phyloP scores from a whole-genome alignment of 257 asterid genomes.

The Nicotiana tomentosiformis region DNA sequence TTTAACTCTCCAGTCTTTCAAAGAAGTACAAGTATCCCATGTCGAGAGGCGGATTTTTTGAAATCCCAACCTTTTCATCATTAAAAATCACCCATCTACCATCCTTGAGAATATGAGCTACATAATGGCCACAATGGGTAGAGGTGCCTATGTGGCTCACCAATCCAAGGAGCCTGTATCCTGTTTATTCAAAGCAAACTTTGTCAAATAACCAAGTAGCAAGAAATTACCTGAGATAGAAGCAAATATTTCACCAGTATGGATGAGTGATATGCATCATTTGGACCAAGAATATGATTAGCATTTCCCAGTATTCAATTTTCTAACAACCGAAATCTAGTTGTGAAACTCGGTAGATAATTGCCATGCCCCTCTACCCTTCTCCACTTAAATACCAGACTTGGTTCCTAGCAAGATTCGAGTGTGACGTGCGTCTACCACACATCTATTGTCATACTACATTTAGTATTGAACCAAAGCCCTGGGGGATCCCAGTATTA shows the following conservation, averaged over 20 bases:
- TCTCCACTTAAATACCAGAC: no score
- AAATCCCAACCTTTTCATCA: slow-evolving; percentile 82
- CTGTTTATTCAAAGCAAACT: slow-evolving; percentile 33
- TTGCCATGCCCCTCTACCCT: no score
- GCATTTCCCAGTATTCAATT: no score
- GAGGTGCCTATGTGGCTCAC: slow-evolving; percentile 97
- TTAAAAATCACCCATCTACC: slow-evolving; percentile 94
- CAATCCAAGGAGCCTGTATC: slow-evolving; percentile 68
- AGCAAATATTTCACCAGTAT: background rate
- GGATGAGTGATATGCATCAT: background rate
- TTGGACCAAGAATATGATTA: background rate
- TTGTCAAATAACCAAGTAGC: background rate
- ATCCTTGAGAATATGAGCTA: slow-evolving; percentile 75
- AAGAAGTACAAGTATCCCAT: slow-evolving; percentile 95
- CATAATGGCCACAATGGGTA: slow-evolving; percentile 97
- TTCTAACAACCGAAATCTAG: no score
- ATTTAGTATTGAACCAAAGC: no score
- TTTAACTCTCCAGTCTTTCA: slow-evolving; percentile 61
- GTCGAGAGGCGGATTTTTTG: slow-evolving; percentile 80
- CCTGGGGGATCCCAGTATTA: no score
- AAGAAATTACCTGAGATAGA: background rate
- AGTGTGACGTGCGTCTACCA: no score
- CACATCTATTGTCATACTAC: no score
- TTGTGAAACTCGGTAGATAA: no score
- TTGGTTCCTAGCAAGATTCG: no score